Conservation (phyloP, 805 yeast genomes). For the Grigorovia transvaalensis region DNA sequence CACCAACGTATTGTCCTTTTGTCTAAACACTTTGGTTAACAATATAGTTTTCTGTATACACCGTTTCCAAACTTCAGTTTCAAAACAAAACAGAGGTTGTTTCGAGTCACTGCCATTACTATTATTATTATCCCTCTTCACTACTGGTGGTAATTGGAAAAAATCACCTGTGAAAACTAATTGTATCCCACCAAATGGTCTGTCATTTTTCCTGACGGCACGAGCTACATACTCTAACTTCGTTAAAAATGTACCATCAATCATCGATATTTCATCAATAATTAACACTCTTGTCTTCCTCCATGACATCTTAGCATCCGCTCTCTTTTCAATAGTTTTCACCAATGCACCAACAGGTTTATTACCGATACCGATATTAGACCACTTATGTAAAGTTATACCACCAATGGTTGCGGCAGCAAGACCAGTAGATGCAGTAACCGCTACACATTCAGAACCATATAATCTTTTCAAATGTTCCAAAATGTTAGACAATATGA, state of each 20-base stretch:
- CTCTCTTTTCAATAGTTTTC: conserved; percentile 11
- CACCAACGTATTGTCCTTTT: conserved; percentile 61
- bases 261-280: conserved; percentile 92
- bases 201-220: conserved; percentile 34
- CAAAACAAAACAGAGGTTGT: conserved; percentile 51
- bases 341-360: conserved; percentile 37
- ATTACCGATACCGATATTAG: conserved; percentile 75
- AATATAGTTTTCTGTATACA: conserved; percentile 57
- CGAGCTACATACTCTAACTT: conserved; percentile 67
- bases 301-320: conserved; percentile 40
- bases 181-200: conserved; percentile 93
- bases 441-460: conserved; percentile 49
- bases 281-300: conserved; percentile 55
- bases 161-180: conserved; percentile 88
- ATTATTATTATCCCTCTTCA: conserved; percentile 26
- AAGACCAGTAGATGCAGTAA: conserved; percentile 92
- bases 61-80: conserved; percentile 57
- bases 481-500: conserved; percentile 55
- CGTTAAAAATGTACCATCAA: conserved; percentile 67
- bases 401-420: conserved; percentile 96
- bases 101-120: conserved; percentile 10
- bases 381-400: conserved; percentile 70
- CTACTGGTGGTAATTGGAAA: conserved; percentile 89
- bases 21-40: conserved; percentile 77
- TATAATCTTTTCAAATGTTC: conserved; percentile 36